Evolutionary conservation across 83 land plant species (phyloP).

Genomic region (Larix sibirica): DNA sequence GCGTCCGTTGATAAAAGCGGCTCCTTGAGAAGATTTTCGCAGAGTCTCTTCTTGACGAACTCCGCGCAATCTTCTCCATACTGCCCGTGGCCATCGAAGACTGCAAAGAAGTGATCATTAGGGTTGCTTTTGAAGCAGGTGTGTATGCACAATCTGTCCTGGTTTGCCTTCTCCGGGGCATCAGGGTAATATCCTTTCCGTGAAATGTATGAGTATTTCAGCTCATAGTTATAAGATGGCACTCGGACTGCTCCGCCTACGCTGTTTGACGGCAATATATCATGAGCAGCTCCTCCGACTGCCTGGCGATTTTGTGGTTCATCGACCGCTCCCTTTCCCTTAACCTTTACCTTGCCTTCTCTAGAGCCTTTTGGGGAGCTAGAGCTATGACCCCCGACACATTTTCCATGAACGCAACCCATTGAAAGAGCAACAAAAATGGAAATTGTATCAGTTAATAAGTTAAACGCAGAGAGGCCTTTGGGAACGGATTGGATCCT

Average conservation of each 20-base stretch:
- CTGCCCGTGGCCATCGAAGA: conserved; percentile 79
- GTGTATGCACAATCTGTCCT: conserved; percentile 54
- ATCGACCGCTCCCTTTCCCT: too few relatives aligned
- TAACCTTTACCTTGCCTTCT: too few relatives aligned
- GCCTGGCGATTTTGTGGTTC: too few relatives aligned
- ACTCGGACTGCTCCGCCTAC: conserved; percentile 34
- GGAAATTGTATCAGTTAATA: too few relatives aligned
- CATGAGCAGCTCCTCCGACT: too few relatives aligned
- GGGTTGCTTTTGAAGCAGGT: conserved; percentile 52
- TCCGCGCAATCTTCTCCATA: conserved; percentile 58
- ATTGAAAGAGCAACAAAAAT: too few relatives aligned
- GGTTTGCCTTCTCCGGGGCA: conserved; percentile 59
- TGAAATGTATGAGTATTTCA: conserved; percentile 46
- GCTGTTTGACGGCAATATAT: too few relatives aligned
- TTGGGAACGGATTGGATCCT: too few relatives aligned
- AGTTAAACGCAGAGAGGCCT: too few relatives aligned
- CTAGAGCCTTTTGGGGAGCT: too few relatives aligned
- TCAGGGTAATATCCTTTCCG: conserved; percentile 71
- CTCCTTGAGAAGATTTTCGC: conserved; percentile 30
- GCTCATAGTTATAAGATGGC: conserved; percentile 48
- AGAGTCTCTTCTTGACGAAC: conserved; percentile 48
- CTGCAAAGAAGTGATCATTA: conserved; percentile 69
- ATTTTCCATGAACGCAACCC: too few relatives aligned
- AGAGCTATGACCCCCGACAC: too few relatives aligned
- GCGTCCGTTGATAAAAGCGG: conserved; percentile 44